A percentile compares a stretch with the other conserved stretches of the same genome.
phyloP scores from a whole-genome alignment of 371 early-diverging fungal species.

The Lichtheimia ornata region DNA sequence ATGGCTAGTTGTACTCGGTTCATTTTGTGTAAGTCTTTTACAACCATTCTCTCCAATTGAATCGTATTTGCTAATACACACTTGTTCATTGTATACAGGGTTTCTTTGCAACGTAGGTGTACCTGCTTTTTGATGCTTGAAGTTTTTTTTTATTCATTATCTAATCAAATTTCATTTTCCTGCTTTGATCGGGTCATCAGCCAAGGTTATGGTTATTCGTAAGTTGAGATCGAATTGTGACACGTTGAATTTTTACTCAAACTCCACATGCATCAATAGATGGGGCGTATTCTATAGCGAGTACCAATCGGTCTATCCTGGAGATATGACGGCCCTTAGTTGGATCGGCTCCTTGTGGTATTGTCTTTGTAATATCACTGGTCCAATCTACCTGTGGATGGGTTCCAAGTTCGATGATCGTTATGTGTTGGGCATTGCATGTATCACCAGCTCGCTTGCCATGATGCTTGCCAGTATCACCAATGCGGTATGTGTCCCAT shows the following conservation, averaged over 20 bases:
- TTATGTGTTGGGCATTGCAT: constrained; percentile 14
- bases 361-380: constrained; percentile 34
- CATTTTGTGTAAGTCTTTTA: constrained; percentile 40
- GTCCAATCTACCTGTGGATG: constrained; percentile 45
- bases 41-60: not conserved
- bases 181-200: constrained; percentile 14
- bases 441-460: constrained; percentile 53
- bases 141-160: not conserved
- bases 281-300: constrained; percentile 40
- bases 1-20: constrained; percentile 46
- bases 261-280: constrained; percentile 21
- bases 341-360: constrained; percentile 50
- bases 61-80: not conserved
- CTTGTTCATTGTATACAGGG: constrained; percentile 18
- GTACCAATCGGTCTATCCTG: constrained; percentile 33
- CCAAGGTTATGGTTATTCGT: constrained; percentile 31
- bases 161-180: not conserved
- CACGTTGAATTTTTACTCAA: not conserved
- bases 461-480: constrained; percentile 28
- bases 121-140: not conserved
- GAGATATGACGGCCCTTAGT: constrained; percentile 29
- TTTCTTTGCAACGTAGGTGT: constrained; percentile 35
- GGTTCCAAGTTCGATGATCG: constrained; percentile 32
- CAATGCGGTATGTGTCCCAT: constrained; percentile 7
- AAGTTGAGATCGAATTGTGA: not conserved